Base-by-base conservation (phyloP, 2,329 filamentous ascomycete species). In the Helotiales sp. region DNA sequence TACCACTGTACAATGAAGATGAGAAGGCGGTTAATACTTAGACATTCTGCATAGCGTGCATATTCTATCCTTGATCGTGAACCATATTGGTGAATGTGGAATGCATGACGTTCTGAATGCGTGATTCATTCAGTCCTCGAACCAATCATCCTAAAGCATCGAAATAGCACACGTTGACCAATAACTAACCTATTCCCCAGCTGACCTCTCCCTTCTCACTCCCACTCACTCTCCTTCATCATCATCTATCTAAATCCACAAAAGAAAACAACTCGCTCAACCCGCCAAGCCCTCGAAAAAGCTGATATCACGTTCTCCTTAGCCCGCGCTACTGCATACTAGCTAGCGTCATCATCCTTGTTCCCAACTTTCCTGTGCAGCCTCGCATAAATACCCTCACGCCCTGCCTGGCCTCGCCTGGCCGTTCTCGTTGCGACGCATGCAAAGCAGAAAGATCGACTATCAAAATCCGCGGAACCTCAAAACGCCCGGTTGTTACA, bases 331-430 rank as follows among this genome's bases (percentile, higher is more conserved):
- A 62, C 40, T 26, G n/a, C 57, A 55, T 32, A 65, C 50, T 24
- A 40, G 61, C 50, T 24, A 40, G 61, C 61, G 34, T 7, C 30
- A 30, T 34, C 24, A 30, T 34, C 24, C 34, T 24, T 49, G 40
- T 45, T 45, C 40, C 17, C 40, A n/a, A n/a, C n/a, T n/a, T n/a
- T n/a, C 22, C 55, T 37, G 28, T 45, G 58, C 70, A 69, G 67
- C 66, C 69, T 70, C 65, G 70, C 70, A 72, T 72, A 70, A 69
- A 72, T 67, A 69, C 63, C 61, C 63, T 57, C 52, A 65, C 26
- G 26, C 22, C 37, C 26, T 24, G 50, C 47, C n/a, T 64, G 57
- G 67, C 61, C 66, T 63, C 64, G 59, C 55, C 20, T 34, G 60
- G 17, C 24, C 60, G 64, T 28, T 52, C 30, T 40, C 24, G 60